These are phyloP conservation scores for Neurospora sp. DNA, from an alignment of 2,329 filamentous ascomycete genomes.

Conservation along the genomic window DNA sequence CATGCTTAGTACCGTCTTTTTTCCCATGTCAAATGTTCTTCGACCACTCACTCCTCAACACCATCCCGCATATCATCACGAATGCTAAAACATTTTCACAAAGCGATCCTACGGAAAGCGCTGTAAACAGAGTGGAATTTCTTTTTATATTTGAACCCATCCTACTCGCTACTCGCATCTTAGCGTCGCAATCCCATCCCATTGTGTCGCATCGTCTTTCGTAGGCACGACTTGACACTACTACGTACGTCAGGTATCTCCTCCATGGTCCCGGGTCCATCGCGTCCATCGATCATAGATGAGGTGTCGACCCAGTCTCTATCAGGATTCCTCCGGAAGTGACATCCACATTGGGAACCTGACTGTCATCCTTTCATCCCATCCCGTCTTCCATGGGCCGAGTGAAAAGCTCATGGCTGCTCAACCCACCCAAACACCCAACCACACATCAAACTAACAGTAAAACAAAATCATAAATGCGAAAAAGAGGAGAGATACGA, in stretches of 20 bases:
- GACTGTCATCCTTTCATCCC: not conserved
- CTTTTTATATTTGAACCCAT: not conserved
- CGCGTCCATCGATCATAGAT: not conserved
- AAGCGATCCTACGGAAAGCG: not conserved
- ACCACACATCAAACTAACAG: not conserved
- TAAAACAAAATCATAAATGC: not conserved
- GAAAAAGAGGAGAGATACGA: not conserved
- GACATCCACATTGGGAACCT: not conserved
- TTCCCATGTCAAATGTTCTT: not conserved
- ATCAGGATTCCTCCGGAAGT: not conserved
- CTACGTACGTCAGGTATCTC: not conserved
- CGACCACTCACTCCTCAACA: not conserved
- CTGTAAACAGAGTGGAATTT: not conserved
- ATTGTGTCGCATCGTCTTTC: not conserved
- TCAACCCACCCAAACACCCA: not conserved
- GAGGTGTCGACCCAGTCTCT: not conserved
- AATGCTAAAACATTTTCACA: not conserved
- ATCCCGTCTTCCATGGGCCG: not conserved
- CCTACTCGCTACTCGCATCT: not conserved
- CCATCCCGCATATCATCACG: not conserved
- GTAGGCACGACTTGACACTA: not conserved
- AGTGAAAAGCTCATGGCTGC: not conserved
- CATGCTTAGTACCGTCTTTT: rapidly evolving
- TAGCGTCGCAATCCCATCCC: not conserved
- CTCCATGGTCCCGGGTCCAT: not conserved